Base-by-base conservation (phyloP, 306 rosid genomes). In the Prunus mume region DNA sequence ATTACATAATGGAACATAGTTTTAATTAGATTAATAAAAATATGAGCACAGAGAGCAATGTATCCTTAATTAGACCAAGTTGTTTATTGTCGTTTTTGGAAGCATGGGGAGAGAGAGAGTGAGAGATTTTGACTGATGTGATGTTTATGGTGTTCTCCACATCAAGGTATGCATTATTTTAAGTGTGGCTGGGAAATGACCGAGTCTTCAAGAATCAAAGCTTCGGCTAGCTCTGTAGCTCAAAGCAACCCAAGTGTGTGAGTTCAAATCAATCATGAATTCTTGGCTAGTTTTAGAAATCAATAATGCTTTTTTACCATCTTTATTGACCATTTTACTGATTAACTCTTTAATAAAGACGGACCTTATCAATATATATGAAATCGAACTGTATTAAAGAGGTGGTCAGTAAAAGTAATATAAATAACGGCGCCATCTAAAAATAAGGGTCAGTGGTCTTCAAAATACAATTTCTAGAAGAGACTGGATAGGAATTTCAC, bases 81-180 rank as follows among this genome's bases (percentile, higher is more conserved):
- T 54, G 75, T 52, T 52, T 54, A 19, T 51, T 41, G 61, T 17
- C 30, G 9, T n/a, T 17, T 49, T 27, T 69, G 46, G 45, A 50
- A 56, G 62, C 20, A 25, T 46, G n/a, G 18, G 38, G 11, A 20
- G 13, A 9, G n/a, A 9, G 25, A 1, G 43, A 6, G 43, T 6
- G 43, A 6, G 9, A 38, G 12, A 45, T 73, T 73, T 73, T 46
- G 77, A 46, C 30, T 46, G 69, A 73, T 61, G 77, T 34, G 60
- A 45, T 61, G 77, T 46, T 28, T 52, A 73, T 61, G 43, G 45
- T 15, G 60, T 56, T 73, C 45, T 58, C 55, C 77, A 73, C 68
- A 28, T 73, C 68, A 43, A 15, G 76, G 18, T 43, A 24, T 25
- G 46, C 69, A 46, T 45, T 25, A 61, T 61, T 73, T 43, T 24